A percentile compares a stretch with the other conserved stretches of the same genome.
These are phyloP conservation scores for Apostasia ramifera DNA, from an alignment of 106 monocot species.

Conservation along the genomic window DNA sequence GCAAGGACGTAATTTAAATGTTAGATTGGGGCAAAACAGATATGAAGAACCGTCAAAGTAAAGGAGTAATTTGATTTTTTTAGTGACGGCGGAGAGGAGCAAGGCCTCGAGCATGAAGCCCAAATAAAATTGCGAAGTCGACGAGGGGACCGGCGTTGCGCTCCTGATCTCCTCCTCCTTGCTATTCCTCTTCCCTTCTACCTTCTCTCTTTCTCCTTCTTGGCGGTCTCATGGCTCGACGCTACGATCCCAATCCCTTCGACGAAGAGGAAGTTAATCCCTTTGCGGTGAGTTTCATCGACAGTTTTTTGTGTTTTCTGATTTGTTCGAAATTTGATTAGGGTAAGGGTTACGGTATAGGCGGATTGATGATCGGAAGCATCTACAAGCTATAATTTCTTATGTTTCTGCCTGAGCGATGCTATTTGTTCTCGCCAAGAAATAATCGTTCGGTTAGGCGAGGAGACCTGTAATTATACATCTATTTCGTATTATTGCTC, in stretches of 20 bases:
- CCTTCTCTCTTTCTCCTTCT: not conserved
- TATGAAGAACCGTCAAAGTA: not conserved
- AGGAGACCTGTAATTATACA: not conserved
- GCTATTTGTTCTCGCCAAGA: not conserved
- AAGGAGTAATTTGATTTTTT: not conserved
- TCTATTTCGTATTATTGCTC: not conserved
- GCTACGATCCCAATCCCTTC: slow-evolving; percentile 76
- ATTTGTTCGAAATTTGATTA: not conserved
- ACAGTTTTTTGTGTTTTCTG: not conserved
- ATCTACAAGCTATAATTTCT: not conserved
- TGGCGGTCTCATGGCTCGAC: slow-evolving; percentile 38
- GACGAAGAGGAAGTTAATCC: slow-evolving; percentile 83
- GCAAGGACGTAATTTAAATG: not conserved
- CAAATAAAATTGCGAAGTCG: not conserved
- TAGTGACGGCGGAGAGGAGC: not conserved
- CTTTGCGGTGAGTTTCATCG: slow-evolving; percentile 47
- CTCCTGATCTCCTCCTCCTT: not conserved
- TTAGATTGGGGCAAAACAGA: not conserved
- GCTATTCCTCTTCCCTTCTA: not conserved
- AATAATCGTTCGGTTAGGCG: not conserved
- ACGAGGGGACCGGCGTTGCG: not conserved
- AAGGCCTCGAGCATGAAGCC: not conserved
- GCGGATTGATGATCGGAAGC: not conserved
- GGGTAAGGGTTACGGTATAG: not conserved
- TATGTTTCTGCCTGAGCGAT: not conserved